These are phyloP conservation scores for Aspergillus tanneri DNA, from an alignment of 2,329 filamentous ascomycete species.

Conservation along the genomic window DNA sequence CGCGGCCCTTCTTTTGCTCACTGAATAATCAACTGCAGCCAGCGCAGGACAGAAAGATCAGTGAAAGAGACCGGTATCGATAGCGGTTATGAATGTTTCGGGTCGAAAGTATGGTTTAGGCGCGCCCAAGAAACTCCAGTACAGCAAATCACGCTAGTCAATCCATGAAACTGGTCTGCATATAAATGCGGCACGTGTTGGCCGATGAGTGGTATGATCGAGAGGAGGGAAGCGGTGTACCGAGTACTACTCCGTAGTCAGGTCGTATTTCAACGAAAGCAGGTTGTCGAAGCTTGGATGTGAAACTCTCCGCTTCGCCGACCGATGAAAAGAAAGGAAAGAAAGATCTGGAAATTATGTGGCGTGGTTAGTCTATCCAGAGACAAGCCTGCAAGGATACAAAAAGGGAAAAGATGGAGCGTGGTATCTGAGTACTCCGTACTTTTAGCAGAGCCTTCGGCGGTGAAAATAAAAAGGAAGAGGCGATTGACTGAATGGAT, in stretches of 20 bases:
- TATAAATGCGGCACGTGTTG: slow-evolving; percentile 14
- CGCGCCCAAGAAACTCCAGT: slow-evolving; percentile 13
- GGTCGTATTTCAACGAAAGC: slow-evolving; percentile 3
- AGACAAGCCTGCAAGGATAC: too few relatives aligned
- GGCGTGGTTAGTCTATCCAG: too few relatives aligned
- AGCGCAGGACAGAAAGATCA: not conserved
- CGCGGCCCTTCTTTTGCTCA: too few relatives aligned
- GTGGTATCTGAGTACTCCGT: too few relatives aligned
- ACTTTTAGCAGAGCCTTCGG: too few relatives aligned
- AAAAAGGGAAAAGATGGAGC: too few relatives aligned
- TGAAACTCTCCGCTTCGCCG: too few relatives aligned
- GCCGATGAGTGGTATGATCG: slow-evolving; percentile 18
- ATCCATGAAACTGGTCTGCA: slow-evolving; percentile 16
- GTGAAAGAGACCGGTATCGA: slow-evolving; percentile 2
- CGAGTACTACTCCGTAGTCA: too few relatives aligned
- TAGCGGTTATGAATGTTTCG: slow-evolving; percentile 2
- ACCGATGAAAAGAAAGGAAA: too few relatives aligned
- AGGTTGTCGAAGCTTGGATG: slow-evolving; percentile 8
- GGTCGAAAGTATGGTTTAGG: slow-evolving; percentile 7
- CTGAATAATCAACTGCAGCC: not conserved
- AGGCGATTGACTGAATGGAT: too few relatives aligned
- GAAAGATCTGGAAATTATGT: too few relatives aligned
- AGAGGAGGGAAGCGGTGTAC: slow-evolving; percentile 18
- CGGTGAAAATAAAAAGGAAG: too few relatives aligned
- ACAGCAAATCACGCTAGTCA: slow-evolving; percentile 13